Conservation (phyloP, 2,329 filamentous ascomycete species). For the Fonsecaea erecta region DNA sequence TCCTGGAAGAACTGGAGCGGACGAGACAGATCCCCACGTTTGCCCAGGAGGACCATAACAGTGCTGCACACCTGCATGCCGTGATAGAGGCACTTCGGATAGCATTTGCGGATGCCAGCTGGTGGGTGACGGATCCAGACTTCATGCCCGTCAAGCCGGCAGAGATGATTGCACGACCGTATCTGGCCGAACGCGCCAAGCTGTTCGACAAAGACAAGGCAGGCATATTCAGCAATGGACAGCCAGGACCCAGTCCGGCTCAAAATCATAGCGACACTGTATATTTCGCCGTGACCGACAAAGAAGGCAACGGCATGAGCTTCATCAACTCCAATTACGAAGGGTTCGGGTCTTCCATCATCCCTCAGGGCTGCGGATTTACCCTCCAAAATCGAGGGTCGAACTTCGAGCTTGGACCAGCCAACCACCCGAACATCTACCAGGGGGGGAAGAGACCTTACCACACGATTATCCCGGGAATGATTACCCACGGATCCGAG, state of each 20-base stretch:
- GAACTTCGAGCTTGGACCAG: constrained; percentile 73
- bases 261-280: constrained; percentile 89
- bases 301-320: constrained; percentile 83
- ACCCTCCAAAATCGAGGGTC: constrained; percentile 89
- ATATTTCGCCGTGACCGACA: constrained; percentile 86
- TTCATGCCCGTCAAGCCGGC: constrained; percentile 65
- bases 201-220: constrained; percentile 64
- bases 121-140: constrained; percentile 77
- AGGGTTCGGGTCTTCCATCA: constrained; percentile 82
- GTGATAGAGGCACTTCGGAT: constrained; percentile 87
- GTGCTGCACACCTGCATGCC: constrained; percentile 77
- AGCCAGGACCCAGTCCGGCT: constrained; percentile 67
- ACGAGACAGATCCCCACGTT: constrained; percentile 75
- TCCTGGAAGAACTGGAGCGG: constrained; percentile 82
- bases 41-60: constrained; percentile 75
- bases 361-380: constrained; percentile 86
- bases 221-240: constrained; percentile 65
- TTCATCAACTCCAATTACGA: constrained; percentile 97
- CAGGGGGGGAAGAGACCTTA: constrained; percentile 87
- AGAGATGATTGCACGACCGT: constrained; percentile 70
- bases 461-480: constrained; percentile 94
- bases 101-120: constrained; percentile 84
- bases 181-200: constrained; percentile 72
- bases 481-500: constrained; percentile 70
- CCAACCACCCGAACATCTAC: constrained; percentile 76